phyloP scores from a whole-genome alignment of 768 basidiomycete genomes.

The Zangia roseola region DNA sequence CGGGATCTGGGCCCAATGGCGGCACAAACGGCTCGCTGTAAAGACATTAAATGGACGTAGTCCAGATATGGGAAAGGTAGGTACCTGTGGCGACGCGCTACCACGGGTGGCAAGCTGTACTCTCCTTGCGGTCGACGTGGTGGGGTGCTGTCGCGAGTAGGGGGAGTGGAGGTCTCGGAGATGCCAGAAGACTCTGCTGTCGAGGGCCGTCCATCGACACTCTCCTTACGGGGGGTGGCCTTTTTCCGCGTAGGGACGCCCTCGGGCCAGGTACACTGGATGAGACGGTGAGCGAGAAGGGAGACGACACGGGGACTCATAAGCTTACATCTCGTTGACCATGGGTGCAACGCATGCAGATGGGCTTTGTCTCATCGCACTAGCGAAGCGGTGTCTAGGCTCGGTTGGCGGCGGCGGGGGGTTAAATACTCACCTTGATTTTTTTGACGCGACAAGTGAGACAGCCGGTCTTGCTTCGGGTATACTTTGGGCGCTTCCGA shows the following conservation, averaged over 20 bases:
- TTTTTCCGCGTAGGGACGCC: slow-evolving; percentile 73
- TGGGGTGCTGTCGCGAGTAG: slow-evolving; percentile 65
- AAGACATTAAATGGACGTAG: slow-evolving; percentile 5
- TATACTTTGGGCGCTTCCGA: slow-evolving; percentile 92
- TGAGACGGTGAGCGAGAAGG: slow-evolving; percentile 9
- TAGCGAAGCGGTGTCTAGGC: slow-evolving; percentile 27
- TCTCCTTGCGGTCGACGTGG: slow-evolving; percentile 50
- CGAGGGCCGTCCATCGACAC: slow-evolving; percentile 62
- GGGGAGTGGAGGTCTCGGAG: slow-evolving; percentile 71
- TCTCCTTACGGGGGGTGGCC: slow-evolving; percentile 54
- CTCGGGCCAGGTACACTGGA: slow-evolving; percentile 83
- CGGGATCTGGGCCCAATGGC: slow-evolving; percentile 44
- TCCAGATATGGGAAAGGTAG: not conserved
- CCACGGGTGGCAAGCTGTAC: slow-evolving; percentile 36
- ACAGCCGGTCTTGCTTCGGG: slow-evolving; percentile 92
- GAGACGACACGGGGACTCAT: slow-evolving; percentile 2
- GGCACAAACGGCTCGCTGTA: slow-evolving; percentile 46
- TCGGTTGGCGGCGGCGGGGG: not conserved
- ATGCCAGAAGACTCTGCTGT: slow-evolving; percentile 74
- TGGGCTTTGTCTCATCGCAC: slow-evolving; percentile 92
- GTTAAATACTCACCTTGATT: slow-evolving; percentile 68
- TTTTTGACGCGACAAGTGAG: slow-evolving; percentile 92
- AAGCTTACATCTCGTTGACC: slow-evolving; percentile 74
- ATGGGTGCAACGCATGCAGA: slow-evolving; percentile 83
- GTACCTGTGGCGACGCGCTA: slow-evolving; percentile 43